Base-by-base conservation (phyloP, 306 rosid species). In the Ammopiptanthus mongolicus region DNA sequence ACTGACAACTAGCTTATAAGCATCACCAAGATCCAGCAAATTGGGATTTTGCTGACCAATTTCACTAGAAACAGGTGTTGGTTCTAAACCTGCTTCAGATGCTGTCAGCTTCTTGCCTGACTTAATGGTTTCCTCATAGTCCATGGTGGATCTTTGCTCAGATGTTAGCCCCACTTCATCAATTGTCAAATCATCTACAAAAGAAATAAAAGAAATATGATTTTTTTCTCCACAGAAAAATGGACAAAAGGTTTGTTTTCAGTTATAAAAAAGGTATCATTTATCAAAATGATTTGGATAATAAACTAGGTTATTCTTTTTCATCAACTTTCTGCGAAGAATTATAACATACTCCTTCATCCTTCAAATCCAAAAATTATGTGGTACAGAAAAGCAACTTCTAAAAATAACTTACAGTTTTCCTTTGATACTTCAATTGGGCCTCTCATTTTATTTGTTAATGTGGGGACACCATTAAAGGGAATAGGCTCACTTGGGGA, bases 11-110 rank as follows among this genome's bases (percentile, higher is more conserved):
- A 90, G 83, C 76, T 87, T 96, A 84, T 96, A 96, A 82, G 99
- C 97, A 88, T 92, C 99, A 41, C 97, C 98, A 33, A 92, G 90
- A 75, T 96, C 98, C 81, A 96, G 78, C 62, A 66, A 77, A 76
- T 34, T 82, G 23, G 87, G 72, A 70, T 72, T 77, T 80, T 87
- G 88, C 71, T 82, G 93, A 84, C 77, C 81, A 69, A 33, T 65
- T 15, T 86, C 94, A 60, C 82, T 78, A 59, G 88, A 79, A 77
- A 81, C 69, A 3, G 78, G 21, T 42, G 36, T 73, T 73, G 84
- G 56, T 75, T 86, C 96, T 39, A 69, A 64, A 75, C 81, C 83
- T 78, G 66, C 84, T 86, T 89, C 89, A n/a, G 91, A 87, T 71
- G 88, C 42, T 65, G 71, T 57, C 17, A 70, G 75, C 81, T 73